Percentiles rank a stretch among this genome's conserved stretches.
phyloP scores from a whole-genome alignment of 495 filamentous ascomycete species.

The Amniculicola lignicola region DNA sequence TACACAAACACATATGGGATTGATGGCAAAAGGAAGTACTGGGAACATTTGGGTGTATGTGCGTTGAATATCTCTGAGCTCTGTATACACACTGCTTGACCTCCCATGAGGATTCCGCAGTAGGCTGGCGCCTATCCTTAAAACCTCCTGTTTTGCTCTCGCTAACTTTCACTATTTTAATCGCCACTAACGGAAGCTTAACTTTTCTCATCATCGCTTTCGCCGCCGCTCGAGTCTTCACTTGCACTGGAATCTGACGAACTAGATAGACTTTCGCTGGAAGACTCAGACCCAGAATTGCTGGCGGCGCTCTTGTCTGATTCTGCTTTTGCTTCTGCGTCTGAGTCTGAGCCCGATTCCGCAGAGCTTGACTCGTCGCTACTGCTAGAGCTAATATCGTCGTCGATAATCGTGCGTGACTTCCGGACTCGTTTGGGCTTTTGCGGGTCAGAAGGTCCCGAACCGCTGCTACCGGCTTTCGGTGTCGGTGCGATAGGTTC shows the following conservation, averaged over 20 bases:
- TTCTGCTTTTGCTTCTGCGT: too few species aligned
- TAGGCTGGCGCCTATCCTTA: too few species aligned
- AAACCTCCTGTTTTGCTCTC: background rate
- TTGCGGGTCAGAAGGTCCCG: background rate
- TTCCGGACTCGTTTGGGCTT: constrained; percentile 13
- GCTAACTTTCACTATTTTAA: background rate
- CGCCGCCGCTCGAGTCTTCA: background rate
- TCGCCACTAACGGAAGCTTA: too few species aligned
- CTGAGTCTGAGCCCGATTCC: constrained; percentile 8
- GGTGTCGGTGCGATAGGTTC: constrained; percentile 1
- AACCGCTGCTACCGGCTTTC: background rate
- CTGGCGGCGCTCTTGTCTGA: too few species aligned
- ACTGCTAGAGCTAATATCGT: constrained; percentile 14
- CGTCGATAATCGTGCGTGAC: constrained; percentile 17
- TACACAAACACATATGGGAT: too few species aligned
- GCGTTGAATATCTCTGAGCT: too few species aligned
- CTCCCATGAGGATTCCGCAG: too few species aligned
- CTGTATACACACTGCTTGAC: too few species aligned
- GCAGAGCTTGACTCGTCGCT: constrained; percentile 13
- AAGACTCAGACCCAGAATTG: constrained; percentile 11
- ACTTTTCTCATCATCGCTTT: background rate
- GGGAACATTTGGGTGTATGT: too few species aligned
- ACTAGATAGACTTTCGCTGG: too few species aligned
- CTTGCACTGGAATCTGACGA: too few species aligned
- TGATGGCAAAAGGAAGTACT: too few species aligned